Base-by-base conservation (phyloP, 2,329 filamentous ascomycete genomes). In the Ramularia endophylla region DNA sequence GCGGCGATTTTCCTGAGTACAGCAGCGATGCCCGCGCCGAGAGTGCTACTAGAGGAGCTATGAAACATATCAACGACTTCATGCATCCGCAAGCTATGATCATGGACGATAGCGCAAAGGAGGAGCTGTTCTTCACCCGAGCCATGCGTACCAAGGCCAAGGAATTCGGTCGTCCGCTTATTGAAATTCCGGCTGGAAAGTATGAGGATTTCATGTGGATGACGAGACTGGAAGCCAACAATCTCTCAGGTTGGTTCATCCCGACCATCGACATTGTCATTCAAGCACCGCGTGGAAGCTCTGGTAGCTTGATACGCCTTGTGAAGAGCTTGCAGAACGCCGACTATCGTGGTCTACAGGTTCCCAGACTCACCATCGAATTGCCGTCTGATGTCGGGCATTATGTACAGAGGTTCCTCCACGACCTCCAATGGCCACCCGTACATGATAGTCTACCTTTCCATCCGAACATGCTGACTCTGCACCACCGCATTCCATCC, bases 291-390 rank as follows among this genome's bases (percentile, higher is more conserved):
- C 67, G 79, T 3, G 73, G 74, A 7, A 81, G 83, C 15, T 82
- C 85, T 2, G 88, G 86, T 8, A 84, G 82, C 37, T 62, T 95
- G 20, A 77, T 87, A 37, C 75, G 87, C 41, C 72, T 95, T 22
- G 74, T 98, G 3, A 75, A 77, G 45, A 95, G 88, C 4, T 72
- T 98, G 18, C 71, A 76, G 47, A 68, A 70, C 6, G 87, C 86
- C 4, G 87, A 95, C 59, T 90, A 88, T 59, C 74, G 79, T 34
- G 81, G 83, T 0, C 70, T 83, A 30, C 69, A 74, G 1, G 67
- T 76, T 2, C 89, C 89, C 3, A 80, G 84, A 47, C 69, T 98
- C 34, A 94, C 85, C 2, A 80, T 97, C 36, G 89, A 97, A 58
- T 71, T 98, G 6, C 87, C 89, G 0, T 68, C 77, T 19, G 67